Evolutionary conservation across 345 rosid genomes (phyloP), one percentile per base, ranked within the genome.

Genomic region (Sonneratia caseolaris): DNA sequence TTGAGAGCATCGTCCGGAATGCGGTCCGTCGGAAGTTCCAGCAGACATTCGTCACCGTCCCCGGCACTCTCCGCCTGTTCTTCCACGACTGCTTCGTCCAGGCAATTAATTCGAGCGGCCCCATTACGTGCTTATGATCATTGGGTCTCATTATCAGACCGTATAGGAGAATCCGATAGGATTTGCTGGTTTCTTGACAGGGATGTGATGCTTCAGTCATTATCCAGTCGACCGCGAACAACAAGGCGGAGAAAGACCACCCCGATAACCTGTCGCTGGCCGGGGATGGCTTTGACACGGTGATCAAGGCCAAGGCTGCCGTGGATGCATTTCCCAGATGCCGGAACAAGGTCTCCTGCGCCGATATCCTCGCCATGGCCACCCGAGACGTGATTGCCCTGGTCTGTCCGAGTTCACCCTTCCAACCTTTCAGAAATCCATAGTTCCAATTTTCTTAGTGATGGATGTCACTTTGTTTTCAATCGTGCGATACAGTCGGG

Each of bases 211-310:
- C 93, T 12, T 91, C 97, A 10, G 89, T 89, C 11, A 2, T 91
- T 43, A 79, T 91, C 70, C 80, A 75, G 19, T 89, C 95, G 36
- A 74, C 86, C 0, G 79, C 80, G 9, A 74, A 3, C 74, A 89
- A 89, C 84, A 81, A 42, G 71, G 97, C 97, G 0, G 97, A 91
- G 85, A 91, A 85, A 76, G 95, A 91, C 76, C 88, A 91, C 75
- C 91, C 93, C 3, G 96, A 91, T 71, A 91, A 91, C 70, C 2
- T 85, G 40, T 91, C 97, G 3, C 76, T 91, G 66, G 95, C 97
- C 15, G 97, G 97, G 69, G 97, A 91, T 21, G 97, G 97, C 69
- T 91, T 91, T 65, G 97, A 91, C 81, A 89, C 91, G 12, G 97
- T 91, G 76, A 80, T 85, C 76, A 85, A 85, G 79, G 97, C 97